phyloP scores from a whole-genome alignment of 2,329 filamentous ascomycete species.

The Bipolaris sorokiniana region DNA sequence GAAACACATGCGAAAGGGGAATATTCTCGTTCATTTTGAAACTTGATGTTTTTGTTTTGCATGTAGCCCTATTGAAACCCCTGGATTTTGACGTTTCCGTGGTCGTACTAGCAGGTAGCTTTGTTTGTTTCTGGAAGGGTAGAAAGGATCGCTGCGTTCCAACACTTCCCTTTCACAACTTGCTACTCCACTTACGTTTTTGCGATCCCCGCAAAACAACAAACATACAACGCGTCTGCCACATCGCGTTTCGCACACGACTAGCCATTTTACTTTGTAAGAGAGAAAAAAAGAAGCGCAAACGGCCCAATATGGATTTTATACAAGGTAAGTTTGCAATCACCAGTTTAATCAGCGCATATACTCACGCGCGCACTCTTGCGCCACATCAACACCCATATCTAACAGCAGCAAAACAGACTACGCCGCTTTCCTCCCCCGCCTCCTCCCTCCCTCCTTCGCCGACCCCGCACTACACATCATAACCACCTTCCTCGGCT shows the following conservation, averaged over 20 bases:
- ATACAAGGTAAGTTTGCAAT: constrained; percentile 28
- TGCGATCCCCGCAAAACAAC: background rate
- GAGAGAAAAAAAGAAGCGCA: constrained; percentile 5
- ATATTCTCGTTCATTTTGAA: background rate
- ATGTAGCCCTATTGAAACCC: background rate
- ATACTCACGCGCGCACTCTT: background rate
- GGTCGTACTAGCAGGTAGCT: background rate
- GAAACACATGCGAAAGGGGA: constrained; percentile 7
- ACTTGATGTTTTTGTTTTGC: background rate
- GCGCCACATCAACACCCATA: background rate
- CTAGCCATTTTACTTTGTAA: constrained; percentile 3
- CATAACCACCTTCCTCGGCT: constrained; percentile 36
- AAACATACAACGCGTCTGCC: constrained; percentile 18
- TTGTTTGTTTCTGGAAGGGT: background rate
- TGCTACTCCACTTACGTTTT: background rate
- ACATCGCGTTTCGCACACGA: constrained; percentile 21
- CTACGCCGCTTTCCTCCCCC: constrained; percentile 39
- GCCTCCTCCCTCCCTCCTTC: constrained; percentile 42
- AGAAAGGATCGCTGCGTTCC: background rate
- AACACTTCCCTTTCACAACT: background rate
- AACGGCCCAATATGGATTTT: constrained; percentile 36
- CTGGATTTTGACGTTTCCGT: background rate
- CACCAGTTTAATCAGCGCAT: background rate
- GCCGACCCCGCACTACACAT: constrained; percentile 39
- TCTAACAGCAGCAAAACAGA: constrained; percentile 34